Base-by-base conservation (phyloP, 108 stramenopile species). In the Mayamaea pseudoterrestris region DNA sequence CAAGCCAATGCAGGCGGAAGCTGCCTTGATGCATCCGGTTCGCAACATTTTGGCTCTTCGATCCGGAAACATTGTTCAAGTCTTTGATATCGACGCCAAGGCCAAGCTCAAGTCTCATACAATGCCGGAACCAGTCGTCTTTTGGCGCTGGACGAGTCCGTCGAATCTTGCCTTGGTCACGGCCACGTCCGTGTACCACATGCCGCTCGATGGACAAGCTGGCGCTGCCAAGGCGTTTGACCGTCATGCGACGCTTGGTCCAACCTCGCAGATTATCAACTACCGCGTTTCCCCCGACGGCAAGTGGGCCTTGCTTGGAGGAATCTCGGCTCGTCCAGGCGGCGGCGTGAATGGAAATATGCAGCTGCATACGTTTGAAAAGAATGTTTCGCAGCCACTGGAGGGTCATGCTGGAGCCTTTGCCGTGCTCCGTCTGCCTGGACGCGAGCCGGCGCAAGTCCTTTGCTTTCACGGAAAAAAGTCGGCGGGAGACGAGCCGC, bases 381-480 rank as follows among this genome's bases (percentile, higher is more conserved):
- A 94, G 72, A 82, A 81, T 46, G 89, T 96, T 13, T 93, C 90
- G 24, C 99, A 99, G 71, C 78, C 94, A 16, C 66, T 99, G 11
- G 68, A 80, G 44, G 97, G 97, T 8, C 95, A 96, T 56, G 93
- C 94, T 27, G 99, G 90, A 4, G 67, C 78, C 37, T 99, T 99
- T 65, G 65, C 80, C 30, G 76, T 56, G 3, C 68, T 98, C 67
- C 83, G 87, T 61, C 27, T 93, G 23, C 58, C 80, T 11, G 99
- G 99, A 17, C 74, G 95, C 30, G 68, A 66, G 24, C 95, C 93
- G 47, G 96, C 97, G 5, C 93, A 95, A 53, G 74, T 96, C 27
- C 71, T 98, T 22, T 76, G 85, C 55, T 99, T 98, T 53, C 93
- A 97, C 61, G 93, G 97, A 70, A 96, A 97, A 69, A 97, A 96